Percentiles rank a stretch among this genome's conserved stretches.
These are phyloP conservation scores for Beauveria bassiana DNA, from an alignment of 2,329 filamentous ascomycete species.

Conservation along the genomic window DNA sequence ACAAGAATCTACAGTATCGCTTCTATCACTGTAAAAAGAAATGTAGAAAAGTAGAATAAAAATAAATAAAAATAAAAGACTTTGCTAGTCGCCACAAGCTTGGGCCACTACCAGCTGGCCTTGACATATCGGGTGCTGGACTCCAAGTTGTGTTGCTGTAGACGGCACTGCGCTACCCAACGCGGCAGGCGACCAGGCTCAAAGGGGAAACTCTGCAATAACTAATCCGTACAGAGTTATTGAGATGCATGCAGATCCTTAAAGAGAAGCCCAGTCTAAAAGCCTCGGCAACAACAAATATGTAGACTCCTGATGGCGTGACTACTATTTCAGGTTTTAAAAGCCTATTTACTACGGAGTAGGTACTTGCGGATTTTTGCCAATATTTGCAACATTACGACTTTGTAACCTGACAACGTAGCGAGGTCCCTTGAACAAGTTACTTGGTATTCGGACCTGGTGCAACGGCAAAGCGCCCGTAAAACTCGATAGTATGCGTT, in stretches of 20 bases:
- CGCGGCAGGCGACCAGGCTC: background rate
- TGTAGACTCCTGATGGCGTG: background rate
- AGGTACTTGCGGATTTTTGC: too few species aligned
- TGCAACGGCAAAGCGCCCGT: background rate
- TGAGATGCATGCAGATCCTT: background rate
- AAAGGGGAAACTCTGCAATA: background rate
- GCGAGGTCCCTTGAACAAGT: background rate
- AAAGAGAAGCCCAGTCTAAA: background rate
- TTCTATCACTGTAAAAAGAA: background rate
- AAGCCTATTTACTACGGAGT: too few species aligned
- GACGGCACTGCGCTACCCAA: background rate
- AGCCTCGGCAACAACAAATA: background rate
- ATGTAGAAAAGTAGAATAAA: too few species aligned
- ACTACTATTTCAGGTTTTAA: background rate
- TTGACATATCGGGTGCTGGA: background rate
- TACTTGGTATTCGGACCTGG: background rate
- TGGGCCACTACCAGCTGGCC: conserved; percentile 1
- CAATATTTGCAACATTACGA: background rate
- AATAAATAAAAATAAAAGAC: background rate
- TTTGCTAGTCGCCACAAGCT: background rate
- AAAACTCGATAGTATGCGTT: background rate
- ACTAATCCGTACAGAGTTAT: too few species aligned
- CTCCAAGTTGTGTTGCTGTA: background rate
- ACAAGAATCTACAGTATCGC: background rate
- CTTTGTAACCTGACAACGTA: background rate